These are phyloP conservation scores for Kazachstania sp. DNA, from an alignment of 1,139 yeast genomes.

Conservation along the genomic window DNA sequence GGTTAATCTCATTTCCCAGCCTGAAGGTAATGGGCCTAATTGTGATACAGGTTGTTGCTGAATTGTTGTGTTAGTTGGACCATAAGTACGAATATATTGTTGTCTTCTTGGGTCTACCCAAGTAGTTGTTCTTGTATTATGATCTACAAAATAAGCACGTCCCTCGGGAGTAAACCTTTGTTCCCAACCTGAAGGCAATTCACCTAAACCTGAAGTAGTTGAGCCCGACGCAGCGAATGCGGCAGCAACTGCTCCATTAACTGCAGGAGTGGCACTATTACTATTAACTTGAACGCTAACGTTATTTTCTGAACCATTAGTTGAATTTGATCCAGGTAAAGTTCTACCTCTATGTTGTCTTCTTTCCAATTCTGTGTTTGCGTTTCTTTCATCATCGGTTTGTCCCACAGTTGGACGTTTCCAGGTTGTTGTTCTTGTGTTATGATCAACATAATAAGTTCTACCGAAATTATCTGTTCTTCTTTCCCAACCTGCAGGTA, in stretches of 20 bases:
- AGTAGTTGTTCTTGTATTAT: slow-evolving; percentile 95
- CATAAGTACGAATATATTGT: slow-evolving; percentile 93
- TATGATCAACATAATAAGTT: slow-evolving; percentile 95
- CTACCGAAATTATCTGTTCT: slow-evolving; percentile 96
- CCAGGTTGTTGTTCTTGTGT: slow-evolving; percentile 97
- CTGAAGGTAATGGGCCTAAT: slow-evolving; percentile 94
- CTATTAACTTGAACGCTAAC: slow-evolving; percentile 34
- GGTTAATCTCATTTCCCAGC: slow-evolving; percentile 99
- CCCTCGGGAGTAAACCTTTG: slow-evolving; percentile 98
- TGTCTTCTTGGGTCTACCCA: slow-evolving; percentile 99
- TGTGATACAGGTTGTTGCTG: slow-evolving; percentile 99
- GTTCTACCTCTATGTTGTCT: slow-evolving; percentile 88
- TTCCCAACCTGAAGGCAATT: slow-evolving; percentile 98
- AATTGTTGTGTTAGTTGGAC: slow-evolving; percentile 68
- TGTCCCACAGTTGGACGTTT: slow-evolving; percentile 81
- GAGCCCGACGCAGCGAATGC: slow-evolving; percentile 84
- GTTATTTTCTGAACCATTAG: slow-evolving; percentile 14
- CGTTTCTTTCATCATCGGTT: slow-evolving; percentile 55
- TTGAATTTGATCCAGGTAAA: slow-evolving; percentile 59
- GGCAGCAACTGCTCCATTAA: slow-evolving; percentile 63
- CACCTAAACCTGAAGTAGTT: slow-evolving; percentile 93
- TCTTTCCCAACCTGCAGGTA: slow-evolving; percentile 99
- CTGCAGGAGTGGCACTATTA: slow-evolving; percentile 37
- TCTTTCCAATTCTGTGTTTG: slow-evolving; percentile 75
- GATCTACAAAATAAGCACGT: slow-evolving; percentile 95